phyloP scores from a whole-genome alignment of 2,329 filamentous ascomycete species.

The Cryphonectria carpinicola region DNA sequence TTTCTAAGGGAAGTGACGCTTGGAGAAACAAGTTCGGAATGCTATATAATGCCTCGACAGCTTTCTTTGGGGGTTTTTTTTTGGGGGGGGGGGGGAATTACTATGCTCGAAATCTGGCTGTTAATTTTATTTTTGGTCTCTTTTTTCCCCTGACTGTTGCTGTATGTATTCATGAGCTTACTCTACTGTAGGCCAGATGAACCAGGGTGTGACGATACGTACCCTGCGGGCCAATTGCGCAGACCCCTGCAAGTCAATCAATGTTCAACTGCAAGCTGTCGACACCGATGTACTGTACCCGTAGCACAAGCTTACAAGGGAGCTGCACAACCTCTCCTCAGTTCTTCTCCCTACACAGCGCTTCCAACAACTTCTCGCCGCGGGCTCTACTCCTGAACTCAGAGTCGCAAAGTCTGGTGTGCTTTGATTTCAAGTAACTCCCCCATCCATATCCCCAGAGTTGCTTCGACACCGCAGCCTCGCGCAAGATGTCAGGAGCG shows the following conservation, averaged over 20 bases:
- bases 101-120: neutral
- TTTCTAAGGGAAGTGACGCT: neutral
- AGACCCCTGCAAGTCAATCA: constrained; percentile 10
- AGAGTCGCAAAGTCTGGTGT: neutral
- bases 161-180: neutral
- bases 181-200: neutral
- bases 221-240: constrained; percentile 7
- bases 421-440: too few relatives aligned
- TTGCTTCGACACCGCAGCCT: neutral
- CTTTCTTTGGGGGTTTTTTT: too few relatives aligned
- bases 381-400: neutral
- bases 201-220: constrained; percentile 4
- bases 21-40: neutral
- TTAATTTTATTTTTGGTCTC: neutral
- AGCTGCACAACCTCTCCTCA: neutral
- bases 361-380: too few relatives aligned
- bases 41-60: too few relatives aligned
- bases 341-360: neutral
- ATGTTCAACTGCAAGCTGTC: constrained; percentile 14
- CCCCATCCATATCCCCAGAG: neutral
- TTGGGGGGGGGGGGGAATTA: too few relatives aligned
- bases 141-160: neutral
- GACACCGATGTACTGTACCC: neutral
- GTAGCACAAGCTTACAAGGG: constrained; percentile 3
- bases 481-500: constrained; percentile 68